These are phyloP conservation scores for Saccharomyces cerevisiae DNA, from an alignment of 805 yeast genomes.

Conservation along the genomic window DNA sequence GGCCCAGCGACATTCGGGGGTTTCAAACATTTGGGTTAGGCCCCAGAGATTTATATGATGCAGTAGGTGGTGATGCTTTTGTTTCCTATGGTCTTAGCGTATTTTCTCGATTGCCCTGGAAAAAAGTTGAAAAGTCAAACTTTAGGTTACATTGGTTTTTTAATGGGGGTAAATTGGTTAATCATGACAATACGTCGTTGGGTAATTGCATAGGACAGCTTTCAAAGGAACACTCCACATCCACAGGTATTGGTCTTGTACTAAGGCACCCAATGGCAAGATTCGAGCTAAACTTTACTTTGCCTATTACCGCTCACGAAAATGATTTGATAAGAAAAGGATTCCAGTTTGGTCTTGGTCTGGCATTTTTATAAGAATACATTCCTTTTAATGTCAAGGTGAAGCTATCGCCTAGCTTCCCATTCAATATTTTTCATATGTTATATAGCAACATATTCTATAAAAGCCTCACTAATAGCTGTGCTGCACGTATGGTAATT, in stretches of 20 bases:
- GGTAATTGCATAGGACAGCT: conserved; percentile 23
- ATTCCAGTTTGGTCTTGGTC: conserved; percentile 56
- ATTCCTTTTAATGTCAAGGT: background rate
- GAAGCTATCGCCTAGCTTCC: background rate
- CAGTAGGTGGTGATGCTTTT: conserved; percentile 61
- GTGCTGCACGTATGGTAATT: no score
- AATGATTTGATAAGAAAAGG: conserved; percentile 53
- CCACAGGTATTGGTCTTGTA: conserved; percentile 53
- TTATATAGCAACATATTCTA: background rate
- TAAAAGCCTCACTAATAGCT: no score
- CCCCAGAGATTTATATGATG: conserved; percentile 44
- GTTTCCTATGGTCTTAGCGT: conserved; percentile 49
- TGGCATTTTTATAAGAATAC: conserved; percentile 41
- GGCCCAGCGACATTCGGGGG: conserved; percentile 63
- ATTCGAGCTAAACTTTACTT: conserved; percentile 55
- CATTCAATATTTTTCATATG: background rate
- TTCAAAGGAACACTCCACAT: conserved; percentile 37
- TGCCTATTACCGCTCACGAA: conserved; percentile 48
- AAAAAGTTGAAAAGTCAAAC: conserved; percentile 36
- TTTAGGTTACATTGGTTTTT: conserved; percentile 56
- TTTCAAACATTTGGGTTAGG: conserved; percentile 63
- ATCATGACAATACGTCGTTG: conserved; percentile 22
- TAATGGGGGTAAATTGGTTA: conserved; percentile 54
- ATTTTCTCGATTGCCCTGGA: conserved; percentile 53
- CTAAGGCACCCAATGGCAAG: conserved; percentile 59